These are phyloP conservation scores for Tuber umbilicatum DNA, from an alignment of 495 filamentous ascomycete species.

Conservation along the genomic window DNA sequence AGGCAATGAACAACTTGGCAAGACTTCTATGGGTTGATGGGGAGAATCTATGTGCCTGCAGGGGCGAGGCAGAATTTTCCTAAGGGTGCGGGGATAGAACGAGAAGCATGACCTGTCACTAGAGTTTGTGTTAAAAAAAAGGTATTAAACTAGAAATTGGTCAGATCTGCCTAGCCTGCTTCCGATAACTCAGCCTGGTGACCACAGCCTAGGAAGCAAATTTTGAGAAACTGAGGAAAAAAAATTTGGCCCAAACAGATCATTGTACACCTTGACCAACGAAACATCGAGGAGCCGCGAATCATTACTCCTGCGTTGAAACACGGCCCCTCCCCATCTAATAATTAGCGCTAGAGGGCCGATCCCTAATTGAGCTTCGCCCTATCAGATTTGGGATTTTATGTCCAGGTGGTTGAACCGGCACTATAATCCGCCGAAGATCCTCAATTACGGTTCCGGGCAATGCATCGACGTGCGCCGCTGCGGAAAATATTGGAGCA, in stretches of 20 bases:
- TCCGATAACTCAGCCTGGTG: background rate
- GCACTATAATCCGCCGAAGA: background rate
- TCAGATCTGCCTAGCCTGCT: background rate
- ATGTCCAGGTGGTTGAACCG: background rate
- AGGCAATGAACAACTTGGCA: background rate
- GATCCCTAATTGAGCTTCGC: background rate
- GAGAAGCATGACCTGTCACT: background rate
- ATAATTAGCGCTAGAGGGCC: background rate
- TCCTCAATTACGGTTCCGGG: background rate
- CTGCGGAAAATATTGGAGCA: background rate
- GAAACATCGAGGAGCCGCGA: background rate
- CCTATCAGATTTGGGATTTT: background rate
- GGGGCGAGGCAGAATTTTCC: background rate
- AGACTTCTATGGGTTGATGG: background rate
- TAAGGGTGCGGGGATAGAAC: background rate
- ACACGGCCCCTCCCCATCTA: background rate
- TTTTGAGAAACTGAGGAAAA: background rate
- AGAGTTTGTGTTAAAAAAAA: background rate
- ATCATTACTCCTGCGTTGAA: background rate
- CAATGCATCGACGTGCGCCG: background rate
- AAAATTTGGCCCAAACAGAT: background rate
- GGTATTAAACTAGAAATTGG: background rate
- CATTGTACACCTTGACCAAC: background rate
- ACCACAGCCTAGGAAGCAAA: background rate
- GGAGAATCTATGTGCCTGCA: background rate